Evolutionary conservation across 2,329 filamentous ascomycete species (phyloP).

Genomic region (Fusarium sp.): DNA sequence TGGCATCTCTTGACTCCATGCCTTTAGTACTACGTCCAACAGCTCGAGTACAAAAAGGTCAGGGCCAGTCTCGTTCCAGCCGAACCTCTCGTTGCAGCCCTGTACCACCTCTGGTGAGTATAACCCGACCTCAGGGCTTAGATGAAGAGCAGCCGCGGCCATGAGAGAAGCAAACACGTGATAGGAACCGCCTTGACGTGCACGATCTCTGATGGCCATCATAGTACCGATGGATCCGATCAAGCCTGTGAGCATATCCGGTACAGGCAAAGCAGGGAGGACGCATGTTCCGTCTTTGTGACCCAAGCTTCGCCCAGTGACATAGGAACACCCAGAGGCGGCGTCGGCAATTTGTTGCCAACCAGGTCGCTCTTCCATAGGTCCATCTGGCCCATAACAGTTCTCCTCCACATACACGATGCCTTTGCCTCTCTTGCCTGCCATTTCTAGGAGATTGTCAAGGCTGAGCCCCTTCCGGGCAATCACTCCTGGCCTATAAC

Average conservation of each 20-base stretch:
- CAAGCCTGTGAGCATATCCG: neutral
- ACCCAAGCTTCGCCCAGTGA: neutral
- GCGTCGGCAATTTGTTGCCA: neutral
- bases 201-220: neutral
- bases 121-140: neutral
- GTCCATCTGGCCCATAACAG: neutral
- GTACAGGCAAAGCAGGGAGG: neutral
- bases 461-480: neutral
- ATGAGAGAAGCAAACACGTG: neutral
- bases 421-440: neutral
- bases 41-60: neutral
- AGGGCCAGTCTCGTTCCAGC: neutral
- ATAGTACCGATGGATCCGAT: neutral
- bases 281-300: neutral
- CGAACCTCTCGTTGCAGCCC: neutral
- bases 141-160: neutral
- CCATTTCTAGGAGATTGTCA: neutral
- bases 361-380: neutral
- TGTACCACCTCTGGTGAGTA: neutral
- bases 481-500: neutral
- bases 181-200: neutral
- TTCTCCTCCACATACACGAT: neutral
- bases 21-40: neutral
- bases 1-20: neutral
- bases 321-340: neutral